phyloP scores from a whole-genome alignment of 1,139 yeast genomes.

The Kurtzmaniella quercitrusa region DNA sequence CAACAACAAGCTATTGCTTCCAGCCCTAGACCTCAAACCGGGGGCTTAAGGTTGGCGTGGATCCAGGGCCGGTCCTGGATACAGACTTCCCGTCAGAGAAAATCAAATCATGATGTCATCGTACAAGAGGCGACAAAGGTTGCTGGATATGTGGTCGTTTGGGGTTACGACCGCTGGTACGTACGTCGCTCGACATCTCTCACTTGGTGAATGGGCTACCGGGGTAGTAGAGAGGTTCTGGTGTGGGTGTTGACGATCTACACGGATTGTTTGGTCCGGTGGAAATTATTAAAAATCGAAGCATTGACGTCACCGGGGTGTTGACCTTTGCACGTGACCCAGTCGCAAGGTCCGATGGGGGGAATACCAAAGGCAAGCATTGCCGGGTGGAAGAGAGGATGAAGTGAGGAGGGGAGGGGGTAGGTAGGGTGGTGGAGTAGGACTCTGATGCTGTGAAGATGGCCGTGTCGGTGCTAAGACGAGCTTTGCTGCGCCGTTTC shows the following conservation, averaged over 20 bases:
- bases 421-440: no score
- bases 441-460: no score
- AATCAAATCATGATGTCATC: neutral
- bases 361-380: no score
- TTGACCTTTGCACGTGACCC: neutral
- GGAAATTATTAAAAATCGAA: neutral
- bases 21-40: no score
- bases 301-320: neutral
- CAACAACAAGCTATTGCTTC: no score
- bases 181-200: conserved; percentile 25
- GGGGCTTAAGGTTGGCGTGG: no score
- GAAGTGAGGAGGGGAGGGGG: no score
- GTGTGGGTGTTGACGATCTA: neutral
- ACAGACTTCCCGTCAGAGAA: neutral
- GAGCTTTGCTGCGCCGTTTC: no score
- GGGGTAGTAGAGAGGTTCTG: neutral
- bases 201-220: neutral
- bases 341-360: neutral
- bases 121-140: neutral
- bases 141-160: neutral
- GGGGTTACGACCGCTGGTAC: conserved; percentile 10
- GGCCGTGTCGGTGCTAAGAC: no score
- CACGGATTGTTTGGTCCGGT: neutral
- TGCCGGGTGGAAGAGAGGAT: no score
- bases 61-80: neutral